Percentiles rank a stretch among this genome's conserved stretches.
Evolutionary conservation across 768 basidiomycete species (phyloP).

Genomic region (Naganishia antarctica): DNA sequence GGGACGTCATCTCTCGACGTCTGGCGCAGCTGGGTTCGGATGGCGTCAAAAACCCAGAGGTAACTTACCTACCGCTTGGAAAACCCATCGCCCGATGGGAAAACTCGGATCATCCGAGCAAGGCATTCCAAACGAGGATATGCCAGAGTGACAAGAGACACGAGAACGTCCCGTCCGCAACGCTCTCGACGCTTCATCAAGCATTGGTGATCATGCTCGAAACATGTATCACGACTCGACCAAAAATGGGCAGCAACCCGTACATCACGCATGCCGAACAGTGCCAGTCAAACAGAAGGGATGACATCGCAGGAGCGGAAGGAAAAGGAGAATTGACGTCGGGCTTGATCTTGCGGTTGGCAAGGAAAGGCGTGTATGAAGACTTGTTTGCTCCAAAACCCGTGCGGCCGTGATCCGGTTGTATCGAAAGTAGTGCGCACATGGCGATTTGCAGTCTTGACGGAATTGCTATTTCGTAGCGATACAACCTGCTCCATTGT

Average conservation of each 20-base stretch:
- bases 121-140: background rate
- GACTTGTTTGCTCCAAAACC: conserved; percentile 5
- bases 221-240: background rate
- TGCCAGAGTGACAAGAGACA: too few relatives aligned
- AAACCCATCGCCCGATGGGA: conserved; percentile 4
- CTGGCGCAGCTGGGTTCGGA: background rate
- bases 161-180: too few relatives aligned
- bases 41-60: too few relatives aligned
- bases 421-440: too few relatives aligned
- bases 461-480: too few relatives aligned
- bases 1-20: background rate
- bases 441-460: too few relatives aligned
- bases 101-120: background rate
- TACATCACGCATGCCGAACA: too few relatives aligned
- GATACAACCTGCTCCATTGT: too few relatives aligned
- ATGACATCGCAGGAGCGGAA: background rate
- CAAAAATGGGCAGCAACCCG: background rate
- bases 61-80: background rate
- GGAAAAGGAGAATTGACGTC: background rate
- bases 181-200: background rate
- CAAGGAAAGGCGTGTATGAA: background rate
- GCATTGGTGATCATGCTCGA: background rate
- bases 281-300: too few relatives aligned
- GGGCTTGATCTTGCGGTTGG: background rate
- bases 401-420: too few relatives aligned